Evolutionary conservation across 2,329 filamentous ascomycete genomes (phyloP).

Genomic region (Cladorrhinum sp.): DNA sequence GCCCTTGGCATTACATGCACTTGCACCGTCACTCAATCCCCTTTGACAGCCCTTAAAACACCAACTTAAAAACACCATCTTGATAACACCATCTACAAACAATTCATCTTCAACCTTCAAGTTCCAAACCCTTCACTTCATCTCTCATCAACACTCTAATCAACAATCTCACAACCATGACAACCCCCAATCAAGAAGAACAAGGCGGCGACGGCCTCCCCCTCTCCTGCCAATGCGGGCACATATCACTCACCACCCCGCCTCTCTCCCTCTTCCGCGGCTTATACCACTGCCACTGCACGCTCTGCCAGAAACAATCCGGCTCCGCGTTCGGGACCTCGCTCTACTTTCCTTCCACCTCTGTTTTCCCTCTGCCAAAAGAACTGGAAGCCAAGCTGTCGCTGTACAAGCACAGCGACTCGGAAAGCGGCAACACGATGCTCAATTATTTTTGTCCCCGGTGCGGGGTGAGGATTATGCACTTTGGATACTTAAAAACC

Average conservation of each 20-base stretch:
- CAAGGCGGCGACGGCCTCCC: constrained; percentile 8
- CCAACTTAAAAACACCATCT: no score
- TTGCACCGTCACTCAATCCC: neutral
- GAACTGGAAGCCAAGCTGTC: constrained; percentile 34
- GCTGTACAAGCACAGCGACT: constrained; percentile 37
- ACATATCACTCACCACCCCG: constrained; percentile 9
- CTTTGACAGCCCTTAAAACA: no score
- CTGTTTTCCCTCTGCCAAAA: constrained; percentile 40
- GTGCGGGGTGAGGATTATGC: constrained; percentile 36
- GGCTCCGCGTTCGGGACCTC: constrained; percentile 46
- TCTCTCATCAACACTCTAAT: neutral
- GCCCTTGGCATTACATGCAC: neutral
- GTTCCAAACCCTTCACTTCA: no score
- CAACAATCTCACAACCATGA: neutral
- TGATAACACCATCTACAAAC: no score
- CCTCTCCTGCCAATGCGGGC: constrained; percentile 14
- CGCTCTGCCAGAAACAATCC: constrained; percentile 44
- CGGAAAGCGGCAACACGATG: constrained; percentile 40
- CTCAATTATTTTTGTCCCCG: constrained; percentile 43
- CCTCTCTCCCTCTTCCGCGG: constrained; percentile 30
- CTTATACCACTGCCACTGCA: constrained; percentile 46
- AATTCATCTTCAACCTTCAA: no score
- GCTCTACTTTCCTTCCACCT: constrained; percentile 40
- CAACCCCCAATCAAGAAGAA: neutral
- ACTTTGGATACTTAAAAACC: constrained; percentile 27